Base-by-base conservation (phyloP, 2,329 filamentous ascomycete species). In the Talaromyces funiculosus region DNA sequence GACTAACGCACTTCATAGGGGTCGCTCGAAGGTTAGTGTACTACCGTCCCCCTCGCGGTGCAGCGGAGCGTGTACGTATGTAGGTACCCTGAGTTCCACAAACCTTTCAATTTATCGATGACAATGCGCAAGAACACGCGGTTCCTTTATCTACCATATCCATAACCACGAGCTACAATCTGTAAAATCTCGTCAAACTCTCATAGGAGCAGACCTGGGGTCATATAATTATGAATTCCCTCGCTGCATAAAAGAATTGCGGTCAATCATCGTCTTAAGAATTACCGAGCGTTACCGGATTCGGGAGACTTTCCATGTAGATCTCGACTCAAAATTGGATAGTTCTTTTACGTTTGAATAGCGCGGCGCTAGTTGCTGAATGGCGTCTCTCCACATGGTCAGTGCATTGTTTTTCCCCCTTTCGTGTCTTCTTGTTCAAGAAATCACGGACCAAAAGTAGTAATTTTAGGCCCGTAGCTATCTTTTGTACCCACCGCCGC, bases 321-420 rank as follows among this genome's bases (percentile, higher is more conserved):
- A 57, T 57, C 55, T 47, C 20, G 55, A 38, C 55, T 57, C 55
- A 45, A 51, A 14, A 51, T 51, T 51, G 47, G 26, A 35, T 51
- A 31, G 29, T 51, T 29, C n/a, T n/a, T n/a, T n/a, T n/a, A n/a
- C n/a, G n/a, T 33, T 35, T 20, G 10, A 20, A 51, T 51, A 51
- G 47, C 20, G n/a, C 26, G n/a, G 29, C 33, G n/a, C 29, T 33
- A 51, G n/a, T n/a, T n/a, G n/a, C 47, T 33, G 26, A 51, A 20
- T 20, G 12, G 18, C 29, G 14, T 31, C 22, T 37, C 40, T 57
- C 42, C 42, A 57, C 42, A 26, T 29, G 38, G 53, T 31, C 53
- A 35, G 37, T 57, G 54, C 54, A 37, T 45, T 43, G 29, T 31
- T 12, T 45, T 3, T 29, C 20, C 47, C 18, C 20, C n/a, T n/a